Conservation (phyloP, 169 alveolate genomes). For the Theileria luwenshuni region DNA sequence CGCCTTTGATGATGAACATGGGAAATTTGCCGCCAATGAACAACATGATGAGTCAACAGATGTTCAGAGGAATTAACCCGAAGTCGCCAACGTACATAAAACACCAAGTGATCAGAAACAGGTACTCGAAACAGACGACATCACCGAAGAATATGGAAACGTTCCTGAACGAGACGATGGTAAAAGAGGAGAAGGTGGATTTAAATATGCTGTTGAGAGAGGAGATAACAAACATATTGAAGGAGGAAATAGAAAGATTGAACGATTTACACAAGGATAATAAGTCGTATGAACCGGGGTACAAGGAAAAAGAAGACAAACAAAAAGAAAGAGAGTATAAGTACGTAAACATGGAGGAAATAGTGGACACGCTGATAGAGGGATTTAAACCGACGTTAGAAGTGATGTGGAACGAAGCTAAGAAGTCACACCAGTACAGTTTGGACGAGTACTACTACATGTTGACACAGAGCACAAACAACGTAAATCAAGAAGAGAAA, state of each 20-base stretch:
- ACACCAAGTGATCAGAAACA: neutral
- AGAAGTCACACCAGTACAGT: slow-evolving; percentile 44
- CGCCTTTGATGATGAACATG: slow-evolving; percentile 2
- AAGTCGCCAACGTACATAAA: slow-evolving; percentile 15
- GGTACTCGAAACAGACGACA: slow-evolving; percentile 4
- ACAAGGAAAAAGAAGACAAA: neutral
- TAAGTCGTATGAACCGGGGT: neutral
- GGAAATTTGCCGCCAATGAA: neutral
- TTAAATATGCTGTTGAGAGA: slow-evolving; percentile 7
- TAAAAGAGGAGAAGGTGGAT: slow-evolving; percentile 1
- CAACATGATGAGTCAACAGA: neutral
- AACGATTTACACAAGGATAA: slow-evolving; percentile 28
- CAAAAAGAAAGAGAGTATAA: slow-evolving; percentile 18
- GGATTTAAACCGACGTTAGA: slow-evolving; percentile 40
- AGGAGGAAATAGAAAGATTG: slow-evolving; percentile 19
- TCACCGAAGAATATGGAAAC: slow-evolving; percentile 22
- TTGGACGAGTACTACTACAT: slow-evolving; percentile 35
- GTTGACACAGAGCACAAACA: slow-evolving; percentile 3
- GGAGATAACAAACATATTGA: neutral
- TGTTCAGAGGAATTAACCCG: neutral
- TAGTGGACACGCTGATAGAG: slow-evolving; percentile 27
- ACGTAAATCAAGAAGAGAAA: neutral
- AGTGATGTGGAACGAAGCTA: slow-evolving; percentile 46
- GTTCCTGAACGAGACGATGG: neutral
- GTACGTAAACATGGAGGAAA: slow-evolving; percentile 13